Evolutionary conservation across 768 basidiomycete genomes (phyloP).

Genomic region (Pisolithus sp.): DNA sequence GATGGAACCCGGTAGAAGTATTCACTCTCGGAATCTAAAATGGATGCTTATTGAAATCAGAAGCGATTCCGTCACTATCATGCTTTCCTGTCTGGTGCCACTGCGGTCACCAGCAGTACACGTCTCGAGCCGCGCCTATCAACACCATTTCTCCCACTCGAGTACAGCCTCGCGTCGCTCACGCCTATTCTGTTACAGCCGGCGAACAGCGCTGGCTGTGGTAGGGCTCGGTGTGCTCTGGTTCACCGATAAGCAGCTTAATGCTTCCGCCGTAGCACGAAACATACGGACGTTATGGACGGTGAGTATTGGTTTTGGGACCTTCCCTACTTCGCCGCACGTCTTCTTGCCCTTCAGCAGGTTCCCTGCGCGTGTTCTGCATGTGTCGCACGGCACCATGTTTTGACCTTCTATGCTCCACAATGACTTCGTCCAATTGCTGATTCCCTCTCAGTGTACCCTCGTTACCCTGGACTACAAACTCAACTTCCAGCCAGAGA

Average conservation of each 20-base stretch:
- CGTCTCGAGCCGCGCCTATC: neutral
- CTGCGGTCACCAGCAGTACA: neutral
- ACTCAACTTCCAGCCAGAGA: conserved; percentile 72
- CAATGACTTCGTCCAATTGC: conserved; percentile 2
- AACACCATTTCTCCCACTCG: neutral
- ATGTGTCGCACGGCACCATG: neutral
- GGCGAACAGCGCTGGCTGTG: conserved; percentile 19
- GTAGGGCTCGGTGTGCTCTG: conserved; percentile 29
- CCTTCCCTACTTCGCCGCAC: neutral
- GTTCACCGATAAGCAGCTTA: conserved; percentile 36
- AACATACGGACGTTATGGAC: conserved; percentile 46
- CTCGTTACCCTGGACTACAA: conserved; percentile 80
- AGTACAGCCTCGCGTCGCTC: neutral
- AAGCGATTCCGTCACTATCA: no score
- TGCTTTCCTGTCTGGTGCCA: neutral
- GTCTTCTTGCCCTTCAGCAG: neutral
- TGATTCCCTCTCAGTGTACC: conserved; percentile 43
- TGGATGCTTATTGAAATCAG: no score
- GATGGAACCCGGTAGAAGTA: no score
- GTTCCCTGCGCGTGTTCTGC: neutral
- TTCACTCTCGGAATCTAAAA: no score
- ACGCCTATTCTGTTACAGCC: conserved; percentile 5
- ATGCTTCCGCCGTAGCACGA: conserved; percentile 42
- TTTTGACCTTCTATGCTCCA: neutral
- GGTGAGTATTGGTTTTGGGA: conserved; percentile 26